Evolutionary conservation across 179 eudicot genomes (phyloP).

Genomic region (Silene coronaria): DNA sequence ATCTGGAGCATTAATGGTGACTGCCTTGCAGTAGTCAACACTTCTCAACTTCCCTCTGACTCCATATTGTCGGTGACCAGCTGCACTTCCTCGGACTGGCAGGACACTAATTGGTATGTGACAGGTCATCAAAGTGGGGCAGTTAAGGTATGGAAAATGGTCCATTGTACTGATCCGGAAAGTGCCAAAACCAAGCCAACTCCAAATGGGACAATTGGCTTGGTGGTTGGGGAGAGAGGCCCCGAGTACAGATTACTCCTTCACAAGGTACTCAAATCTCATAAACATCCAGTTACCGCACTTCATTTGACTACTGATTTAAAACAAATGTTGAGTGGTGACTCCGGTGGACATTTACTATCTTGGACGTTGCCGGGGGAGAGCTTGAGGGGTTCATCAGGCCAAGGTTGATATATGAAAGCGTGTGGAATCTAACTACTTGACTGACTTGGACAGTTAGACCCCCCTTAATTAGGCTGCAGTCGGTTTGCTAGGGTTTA

Average conservation of each 20-base stretch:
- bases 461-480: no score
- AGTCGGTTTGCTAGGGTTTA: constrained; percentile 11
- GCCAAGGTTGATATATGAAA: constrained; percentile 38
- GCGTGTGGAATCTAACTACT: constrained; percentile 5
- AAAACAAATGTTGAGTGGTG: constrained; percentile 85
- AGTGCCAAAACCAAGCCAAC: constrained; percentile 35
- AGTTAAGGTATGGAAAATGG: constrained; percentile 87
- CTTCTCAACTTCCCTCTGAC: constrained; percentile 97
- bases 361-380: constrained; percentile 94
- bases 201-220: constrained; percentile 34
- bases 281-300: constrained; percentile 85
- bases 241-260: constrained; percentile 77
- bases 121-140: constrained; percentile 99
- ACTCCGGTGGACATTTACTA: constrained; percentile 69
- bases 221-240: constrained; percentile 40
- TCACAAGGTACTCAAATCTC: constrained; percentile 76
- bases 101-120: constrained; percentile 80
- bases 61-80: constrained; percentile 69
- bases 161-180: constrained; percentile 53
- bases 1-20: constrained; percentile 95
- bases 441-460: constrained; percentile 8
- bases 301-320: constrained; percentile 68
- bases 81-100: constrained; percentile 75
- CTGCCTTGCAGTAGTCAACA: constrained; percentile 80
- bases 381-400: constrained; percentile 53